Base-by-base conservation (phyloP, 2,329 filamentous ascomycete genomes). In the Chaetoscypha palmicola region DNA sequence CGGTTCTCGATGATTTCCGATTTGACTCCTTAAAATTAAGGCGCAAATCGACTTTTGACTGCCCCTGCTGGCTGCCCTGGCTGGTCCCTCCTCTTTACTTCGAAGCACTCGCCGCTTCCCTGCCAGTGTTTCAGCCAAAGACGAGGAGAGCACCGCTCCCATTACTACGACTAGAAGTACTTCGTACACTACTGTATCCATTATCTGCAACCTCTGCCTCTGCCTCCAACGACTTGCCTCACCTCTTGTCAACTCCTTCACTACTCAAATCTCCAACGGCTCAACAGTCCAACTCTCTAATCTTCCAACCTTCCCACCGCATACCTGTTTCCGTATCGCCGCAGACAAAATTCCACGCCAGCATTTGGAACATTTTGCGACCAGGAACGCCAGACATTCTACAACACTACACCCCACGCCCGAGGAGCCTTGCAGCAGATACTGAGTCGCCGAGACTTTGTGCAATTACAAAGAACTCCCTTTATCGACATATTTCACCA, bases 311-410 rank as follows among this genome's bases (percentile, higher is more conserved):
- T n/a, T n/a, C n/a, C n/a, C n/a, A n/a, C n/a, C n/a, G n/a, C n/a
- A n/a, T n/a, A n/a, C n/a, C n/a, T n/a, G n/a, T n/a, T n/a, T n/a
- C n/a, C n/a, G n/a, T n/a, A n/a, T n/a, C n/a, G n/a, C n/a, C n/a
- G n/a, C n/a, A n/a, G 19, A 12, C 32, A 4, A 34, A 34, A 16
- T 34, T 34, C 32, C 32, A 7, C n/a, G 14, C 17, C 20, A 3
- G 34, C 34, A 37, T 37, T 10, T 38, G 41, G 33, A 43, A 32
- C 34, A 32, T 24, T 43, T 43, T 36, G 24, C 41, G 33, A 43
- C 41, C 23, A 17, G 41, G 22, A 7, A 31, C 28, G 16, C 24
- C 33, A 30, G 41, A 43, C 21, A 20, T 34, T 35, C 39, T 24
- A 14, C 34, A 19, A 16, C 32, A 34, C 16, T 4, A 16, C 20